These are phyloP conservation scores for Globisporangium acanthophoron DNA, from an alignment of 352 stramenopile species.

Conservation along the genomic window DNA sequence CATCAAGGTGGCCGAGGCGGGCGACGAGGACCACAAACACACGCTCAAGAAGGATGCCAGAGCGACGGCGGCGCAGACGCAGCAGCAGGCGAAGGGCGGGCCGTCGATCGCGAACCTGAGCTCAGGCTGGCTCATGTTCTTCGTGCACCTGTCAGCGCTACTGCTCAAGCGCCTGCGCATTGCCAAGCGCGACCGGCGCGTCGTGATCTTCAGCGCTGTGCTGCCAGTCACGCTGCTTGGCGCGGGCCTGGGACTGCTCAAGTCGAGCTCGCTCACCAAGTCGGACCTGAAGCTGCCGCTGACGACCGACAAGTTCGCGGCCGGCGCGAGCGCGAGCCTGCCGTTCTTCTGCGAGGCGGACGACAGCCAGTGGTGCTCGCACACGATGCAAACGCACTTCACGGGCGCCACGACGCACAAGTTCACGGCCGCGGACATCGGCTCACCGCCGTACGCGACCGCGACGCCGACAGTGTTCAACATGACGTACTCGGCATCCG, in stretches of 20 bases:
- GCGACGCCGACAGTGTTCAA: constrained; percentile 25
- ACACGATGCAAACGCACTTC: constrained; percentile 29
- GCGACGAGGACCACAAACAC: constrained; percentile 43
- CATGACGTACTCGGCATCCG: constrained; percentile 22
- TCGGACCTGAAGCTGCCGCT: constrained; percentile 43
- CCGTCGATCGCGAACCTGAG: constrained; percentile 20
- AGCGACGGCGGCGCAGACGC: background rate
- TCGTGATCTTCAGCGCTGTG: constrained; percentile 75
- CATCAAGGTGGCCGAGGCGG: constrained; percentile 79
- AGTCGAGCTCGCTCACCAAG: constrained; percentile 48
- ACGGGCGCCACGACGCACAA: constrained; percentile 19
- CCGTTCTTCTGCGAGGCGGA: constrained; percentile 52
- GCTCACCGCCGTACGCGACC: background rate
- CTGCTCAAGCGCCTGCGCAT: constrained; percentile 88
- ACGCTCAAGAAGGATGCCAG: constrained; percentile 22
- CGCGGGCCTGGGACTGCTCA: constrained; percentile 41
- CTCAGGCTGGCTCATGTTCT: constrained; percentile 52
- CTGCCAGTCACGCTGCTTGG: constrained; percentile 80
- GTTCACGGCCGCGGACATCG: constrained; percentile 18
- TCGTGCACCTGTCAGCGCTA: constrained; percentile 80
- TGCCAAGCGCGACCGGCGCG: constrained; percentile 89
- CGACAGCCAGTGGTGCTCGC: constrained; percentile 40
- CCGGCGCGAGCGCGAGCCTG: constrained; percentile 22
- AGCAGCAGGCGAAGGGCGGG: constrained; percentile 2
- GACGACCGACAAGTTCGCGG: constrained; percentile 26